Evolutionary conservation across 177 flowering plant genomes (phyloP).

Genomic region (Vitis hybrid): DNA sequence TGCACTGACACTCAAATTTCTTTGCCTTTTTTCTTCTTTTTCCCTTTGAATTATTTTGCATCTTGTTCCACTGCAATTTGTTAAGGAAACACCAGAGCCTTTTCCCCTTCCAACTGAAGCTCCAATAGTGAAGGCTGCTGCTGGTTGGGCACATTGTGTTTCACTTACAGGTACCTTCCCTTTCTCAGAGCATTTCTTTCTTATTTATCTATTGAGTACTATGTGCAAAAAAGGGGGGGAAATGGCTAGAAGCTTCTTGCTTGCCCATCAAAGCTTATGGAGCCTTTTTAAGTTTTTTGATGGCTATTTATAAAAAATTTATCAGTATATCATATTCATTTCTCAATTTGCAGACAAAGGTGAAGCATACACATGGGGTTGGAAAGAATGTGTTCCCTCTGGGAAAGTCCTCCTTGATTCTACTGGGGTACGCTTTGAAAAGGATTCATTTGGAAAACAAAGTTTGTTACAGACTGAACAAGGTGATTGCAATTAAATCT

Average conservation of each 20-base stretch:
- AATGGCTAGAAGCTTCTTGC: not conserved
- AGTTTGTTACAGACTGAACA: conserved; percentile 33
- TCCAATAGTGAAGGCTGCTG: conserved; percentile 46
- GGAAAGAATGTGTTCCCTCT: conserved; percentile 64
- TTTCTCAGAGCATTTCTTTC: not conserved
- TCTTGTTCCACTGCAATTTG: not conserved
- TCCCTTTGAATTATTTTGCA: not conserved
- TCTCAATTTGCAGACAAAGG: conserved; percentile 31
- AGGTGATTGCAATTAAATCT: conserved; percentile 29
- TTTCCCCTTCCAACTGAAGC: conserved; percentile 51
- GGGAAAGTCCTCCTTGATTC: conserved; percentile 40
- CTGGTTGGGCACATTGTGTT: conserved; percentile 68
- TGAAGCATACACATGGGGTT: conserved; percentile 62
- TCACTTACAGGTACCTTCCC: conserved; percentile 38
- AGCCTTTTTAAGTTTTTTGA: not conserved
- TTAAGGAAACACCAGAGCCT: conserved; percentile 53
- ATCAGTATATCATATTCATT: not conserved
- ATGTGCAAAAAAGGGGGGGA: not conserved
- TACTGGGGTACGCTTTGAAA: conserved; percentile 20
- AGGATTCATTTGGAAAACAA: conserved; percentile 28
- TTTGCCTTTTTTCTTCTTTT: not conserved
- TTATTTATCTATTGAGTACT: too few relatives aligned
- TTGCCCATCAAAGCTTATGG: not conserved
- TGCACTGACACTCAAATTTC: not conserved
- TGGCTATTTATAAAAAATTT: too few relatives aligned